A percentile compares a stretch with the other conserved stretches of the same genome.
Conservation (phyloP, 345 rosid genomes). For the Rhodomyrtus tomentosa region DNA sequence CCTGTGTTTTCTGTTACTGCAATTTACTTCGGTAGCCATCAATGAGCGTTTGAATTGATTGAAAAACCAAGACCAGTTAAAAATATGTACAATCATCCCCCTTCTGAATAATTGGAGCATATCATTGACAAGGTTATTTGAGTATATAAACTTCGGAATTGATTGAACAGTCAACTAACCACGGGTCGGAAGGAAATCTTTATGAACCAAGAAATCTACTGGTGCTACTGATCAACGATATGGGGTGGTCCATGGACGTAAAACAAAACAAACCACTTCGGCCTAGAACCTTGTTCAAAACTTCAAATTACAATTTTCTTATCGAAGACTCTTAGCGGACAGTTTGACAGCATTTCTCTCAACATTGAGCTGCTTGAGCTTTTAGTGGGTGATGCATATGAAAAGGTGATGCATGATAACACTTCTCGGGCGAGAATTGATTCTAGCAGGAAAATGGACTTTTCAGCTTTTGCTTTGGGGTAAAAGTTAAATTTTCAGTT, state of each 20-base stretch:
- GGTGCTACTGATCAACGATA: neutral
- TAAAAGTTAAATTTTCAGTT: too few species aligned
- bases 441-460: too few species aligned
- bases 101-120: neutral
- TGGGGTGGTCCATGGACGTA: neutral
- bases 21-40: neutral
- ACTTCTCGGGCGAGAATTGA: too few species aligned
- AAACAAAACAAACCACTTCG: neutral
- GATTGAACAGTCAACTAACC: neutral
- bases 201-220: neutral
- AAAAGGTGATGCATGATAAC: too few species aligned
- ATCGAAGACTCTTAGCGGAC: neutral
- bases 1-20: neutral
- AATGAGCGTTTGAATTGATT: neutral
- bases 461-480: too few species aligned
- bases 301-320: neutral
- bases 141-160: neutral
- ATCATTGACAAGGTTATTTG: neutral
- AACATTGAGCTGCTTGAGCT: neutral
- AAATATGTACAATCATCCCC: neutral
- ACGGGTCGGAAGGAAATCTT: neutral
- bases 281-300: neutral
- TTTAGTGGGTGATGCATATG: too few species aligned
- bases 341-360: neutral
- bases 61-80: neutral